Conservation (phyloP, 163 green algal genomes). For the Dunaliella salina region DNA sequence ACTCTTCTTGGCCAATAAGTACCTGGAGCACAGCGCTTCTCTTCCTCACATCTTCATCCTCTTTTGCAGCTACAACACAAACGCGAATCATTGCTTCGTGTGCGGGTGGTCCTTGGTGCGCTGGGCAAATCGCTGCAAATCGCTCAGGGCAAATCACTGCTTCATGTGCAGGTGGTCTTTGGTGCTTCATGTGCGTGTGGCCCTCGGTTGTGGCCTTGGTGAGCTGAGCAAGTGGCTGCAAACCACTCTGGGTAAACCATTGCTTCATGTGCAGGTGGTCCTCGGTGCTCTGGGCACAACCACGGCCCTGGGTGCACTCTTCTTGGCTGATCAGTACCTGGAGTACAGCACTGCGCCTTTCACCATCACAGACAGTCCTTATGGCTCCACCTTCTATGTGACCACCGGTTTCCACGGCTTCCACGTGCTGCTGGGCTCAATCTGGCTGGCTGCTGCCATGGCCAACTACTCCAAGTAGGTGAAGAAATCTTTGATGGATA, state of each 20-base stretch:
- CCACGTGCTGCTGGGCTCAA: constrained; percentile 46
- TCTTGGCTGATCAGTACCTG: constrained; percentile 49
- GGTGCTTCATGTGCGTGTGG: too few relatives aligned
- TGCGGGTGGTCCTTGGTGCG: constrained; percentile 31
- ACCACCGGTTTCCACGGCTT: constrained; percentile 51
- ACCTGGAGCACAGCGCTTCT: constrained; percentile 41
- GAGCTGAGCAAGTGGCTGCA: too few relatives aligned
- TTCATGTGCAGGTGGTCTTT: too few relatives aligned
- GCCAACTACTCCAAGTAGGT: constrained; percentile 29
- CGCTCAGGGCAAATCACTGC: too few relatives aligned
- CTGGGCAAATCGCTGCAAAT: too few relatives aligned
- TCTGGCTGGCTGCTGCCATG: constrained; percentile 29
- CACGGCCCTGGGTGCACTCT: constrained; percentile 37
- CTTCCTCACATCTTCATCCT: too few relatives aligned
- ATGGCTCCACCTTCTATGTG: constrained; percentile 48
- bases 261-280: constrained; percentile 22
- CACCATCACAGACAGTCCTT: constrained; percentile 41
- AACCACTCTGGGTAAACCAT: too few relatives aligned
- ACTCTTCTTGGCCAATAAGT: constrained; percentile 47
- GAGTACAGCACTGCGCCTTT: constrained; percentile 45
- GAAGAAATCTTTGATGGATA: background rate
- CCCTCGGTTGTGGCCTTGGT: constrained; percentile 44
- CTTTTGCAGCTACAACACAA: constrained; percentile 45
- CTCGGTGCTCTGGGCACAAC: constrained; percentile 37
- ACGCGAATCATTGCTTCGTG: constrained; percentile 20